Evolutionary conservation across 2,329 filamentous ascomycete genomes (phyloP).

Genomic region (Immersiporthe knoxdaviesiana): DNA sequence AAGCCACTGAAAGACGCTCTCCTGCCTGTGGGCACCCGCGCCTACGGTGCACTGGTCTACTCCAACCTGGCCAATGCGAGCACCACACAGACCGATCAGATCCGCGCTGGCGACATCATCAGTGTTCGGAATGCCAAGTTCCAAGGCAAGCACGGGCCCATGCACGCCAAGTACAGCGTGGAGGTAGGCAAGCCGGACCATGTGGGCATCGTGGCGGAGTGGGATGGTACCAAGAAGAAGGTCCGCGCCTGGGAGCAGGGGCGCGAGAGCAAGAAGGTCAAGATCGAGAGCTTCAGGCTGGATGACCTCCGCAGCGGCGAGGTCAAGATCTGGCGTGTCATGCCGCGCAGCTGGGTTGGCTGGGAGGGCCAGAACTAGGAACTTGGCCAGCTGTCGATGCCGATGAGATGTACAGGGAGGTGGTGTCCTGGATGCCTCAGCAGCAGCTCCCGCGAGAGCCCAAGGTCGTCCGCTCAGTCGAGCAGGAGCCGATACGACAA

Average conservation of each 20-base stretch:
- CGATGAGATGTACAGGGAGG: conserved; percentile 18
- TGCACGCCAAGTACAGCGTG: conserved; percentile 90
- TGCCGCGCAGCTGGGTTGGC: conserved; percentile 88
- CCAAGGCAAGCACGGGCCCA: conserved; percentile 90
- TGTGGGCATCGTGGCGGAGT: conserved; percentile 89
- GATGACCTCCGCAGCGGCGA: conserved; percentile 91
- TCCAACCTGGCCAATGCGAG: conserved; percentile 93
- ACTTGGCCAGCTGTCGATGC: conserved; percentile 20
- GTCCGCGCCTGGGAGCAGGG: conserved; percentile 95
- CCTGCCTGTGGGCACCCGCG: conserved; percentile 80
- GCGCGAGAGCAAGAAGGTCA: conserved; percentile 89
- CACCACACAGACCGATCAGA: conserved; percentile 88
- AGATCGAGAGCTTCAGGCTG: conserved; percentile 90
- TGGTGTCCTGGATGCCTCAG: conserved; percentile 17
- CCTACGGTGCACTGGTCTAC: conserved; percentile 92
- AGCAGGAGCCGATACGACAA: not conserved
- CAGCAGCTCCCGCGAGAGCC: not conserved
- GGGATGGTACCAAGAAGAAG: conserved; percentile 99
- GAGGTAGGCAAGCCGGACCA: conserved; percentile 91
- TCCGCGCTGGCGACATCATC: conserved; percentile 87
- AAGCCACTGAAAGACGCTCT: conserved; percentile 74
- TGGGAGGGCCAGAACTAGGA: conserved; percentile 71
- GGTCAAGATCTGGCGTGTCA: conserved; percentile 95
- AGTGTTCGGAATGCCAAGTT: conserved; percentile 92
- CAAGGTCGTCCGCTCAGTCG: conserved; percentile 11